Percentiles rank a stretch among this genome's conserved stretches.
Conservation (phyloP, 148 eudicot species). For the Rheum nobile region DNA sequence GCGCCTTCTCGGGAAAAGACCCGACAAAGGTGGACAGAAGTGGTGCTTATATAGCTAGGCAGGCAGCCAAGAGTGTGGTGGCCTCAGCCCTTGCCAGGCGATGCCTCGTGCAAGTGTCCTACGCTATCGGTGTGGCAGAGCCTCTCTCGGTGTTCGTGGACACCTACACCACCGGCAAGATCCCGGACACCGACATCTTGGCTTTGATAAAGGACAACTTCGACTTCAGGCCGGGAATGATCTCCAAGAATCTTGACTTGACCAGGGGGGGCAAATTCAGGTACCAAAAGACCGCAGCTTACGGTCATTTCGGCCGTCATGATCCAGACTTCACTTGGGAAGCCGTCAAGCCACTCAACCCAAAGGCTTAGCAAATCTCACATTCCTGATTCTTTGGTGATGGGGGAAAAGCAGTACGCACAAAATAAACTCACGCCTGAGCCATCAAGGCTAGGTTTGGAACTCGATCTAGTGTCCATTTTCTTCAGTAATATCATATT, state of each 20-base stretch:
- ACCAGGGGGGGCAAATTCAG: conserved; percentile 16
- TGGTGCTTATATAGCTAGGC: conserved; percentile 17
- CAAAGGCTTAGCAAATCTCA: neutral
- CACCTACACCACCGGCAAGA: conserved; percentile 12
- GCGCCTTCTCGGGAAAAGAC: conserved; percentile 19
- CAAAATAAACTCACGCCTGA: neutral
- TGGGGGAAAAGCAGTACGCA: no score
- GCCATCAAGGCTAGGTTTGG: neutral
- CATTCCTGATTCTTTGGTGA: neutral
- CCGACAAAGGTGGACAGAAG: conserved; percentile 18
- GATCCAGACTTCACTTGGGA: conserved; percentile 22
- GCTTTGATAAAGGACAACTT: conserved; percentile 13
- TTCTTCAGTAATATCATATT: neutral
- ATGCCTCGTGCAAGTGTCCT: conserved; percentile 15
- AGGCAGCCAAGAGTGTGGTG: conserved; percentile 20
- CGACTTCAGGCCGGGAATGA: conserved; percentile 18
- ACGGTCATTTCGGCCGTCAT: conserved; percentile 20
- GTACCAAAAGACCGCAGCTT: conserved; percentile 19
- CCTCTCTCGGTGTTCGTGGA: conserved; percentile 18
- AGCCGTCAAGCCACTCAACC: conserved; percentile 15
- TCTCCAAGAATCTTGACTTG: conserved; percentile 14
- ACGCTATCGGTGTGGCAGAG: conserved; percentile 19
- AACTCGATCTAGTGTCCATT: neutral
- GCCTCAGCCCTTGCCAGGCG: conserved; percentile 16
- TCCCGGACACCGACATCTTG: conserved; percentile 14